A percentile compares a stretch with the other conserved stretches of the same genome.
Conservation (phyloP, 257 asterid genomes). For the Cruciata laevipes region DNA sequence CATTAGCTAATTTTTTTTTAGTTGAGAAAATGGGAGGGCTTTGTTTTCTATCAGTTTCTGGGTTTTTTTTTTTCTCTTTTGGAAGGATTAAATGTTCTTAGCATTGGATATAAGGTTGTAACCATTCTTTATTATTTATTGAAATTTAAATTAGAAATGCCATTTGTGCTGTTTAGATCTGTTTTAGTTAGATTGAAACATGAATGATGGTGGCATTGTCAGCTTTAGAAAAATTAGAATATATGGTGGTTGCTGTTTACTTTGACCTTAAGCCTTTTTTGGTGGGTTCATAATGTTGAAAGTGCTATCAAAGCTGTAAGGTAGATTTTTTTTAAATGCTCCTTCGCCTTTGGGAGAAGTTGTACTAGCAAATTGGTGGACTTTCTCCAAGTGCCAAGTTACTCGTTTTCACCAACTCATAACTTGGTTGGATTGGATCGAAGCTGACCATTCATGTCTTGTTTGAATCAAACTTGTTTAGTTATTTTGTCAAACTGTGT, state of each 20-base stretch:
- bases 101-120: constrained; percentile 6
- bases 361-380: background rate
- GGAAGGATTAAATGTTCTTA: constrained; percentile 7
- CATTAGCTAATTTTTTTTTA: constrained; percentile 7
- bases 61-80: background rate
- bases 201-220: constrained; percentile 2
- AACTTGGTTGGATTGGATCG: no score
- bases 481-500: background rate
- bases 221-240: background rate
- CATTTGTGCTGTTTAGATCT: constrained; percentile 5
- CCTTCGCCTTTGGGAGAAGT: no score
- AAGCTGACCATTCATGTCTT: background rate
- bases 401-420: background rate
- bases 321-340: background rate
- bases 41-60: background rate
- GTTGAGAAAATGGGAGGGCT: background rate
- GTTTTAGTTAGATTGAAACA: background rate
- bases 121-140: constrained; percentile 15
- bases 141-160: background rate
- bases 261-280: background rate
- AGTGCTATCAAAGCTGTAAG: background rate
- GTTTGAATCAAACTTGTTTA: background rate
- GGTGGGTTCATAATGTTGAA: background rate
- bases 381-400: background rate
- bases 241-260: background rate